phyloP scores from a whole-genome alignment of 2,329 filamentous ascomycete genomes.

The Pochonia chlamydosporia region DNA sequence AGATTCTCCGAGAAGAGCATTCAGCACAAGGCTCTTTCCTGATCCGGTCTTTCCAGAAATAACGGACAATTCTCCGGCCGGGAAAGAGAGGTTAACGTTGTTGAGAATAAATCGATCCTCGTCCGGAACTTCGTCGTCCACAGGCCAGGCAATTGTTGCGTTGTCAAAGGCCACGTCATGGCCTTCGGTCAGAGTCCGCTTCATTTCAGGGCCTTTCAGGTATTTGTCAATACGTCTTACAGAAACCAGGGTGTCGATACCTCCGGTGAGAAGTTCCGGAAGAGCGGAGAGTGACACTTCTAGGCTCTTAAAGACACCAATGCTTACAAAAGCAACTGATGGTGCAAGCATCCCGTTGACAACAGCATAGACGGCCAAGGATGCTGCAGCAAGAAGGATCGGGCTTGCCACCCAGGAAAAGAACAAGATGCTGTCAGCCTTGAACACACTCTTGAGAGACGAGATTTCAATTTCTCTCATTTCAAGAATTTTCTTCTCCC shows the following conservation, averaged over 20 bases:
- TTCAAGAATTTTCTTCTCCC: slow-evolving; percentile 62
- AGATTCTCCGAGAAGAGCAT: slow-evolving; percentile 69
- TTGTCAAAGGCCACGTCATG: slow-evolving; percentile 59
- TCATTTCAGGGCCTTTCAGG: slow-evolving; percentile 60
- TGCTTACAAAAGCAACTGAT: slow-evolving; percentile 73
- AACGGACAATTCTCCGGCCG: slow-evolving; percentile 62
- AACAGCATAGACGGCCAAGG: slow-evolving; percentile 62
- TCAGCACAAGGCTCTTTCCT: slow-evolving; percentile 70
- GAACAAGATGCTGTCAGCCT: slow-evolving; percentile 56
- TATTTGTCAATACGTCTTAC: slow-evolving; percentile 67
- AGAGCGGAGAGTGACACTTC: slow-evolving; percentile 66
- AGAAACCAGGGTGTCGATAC: slow-evolving; percentile 69
- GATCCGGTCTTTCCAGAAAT: slow-evolving; percentile 73
- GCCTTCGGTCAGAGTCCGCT: slow-evolving; percentile 45
- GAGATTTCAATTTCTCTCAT: slow-evolving; percentile 61
- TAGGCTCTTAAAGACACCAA: slow-evolving; percentile 68
- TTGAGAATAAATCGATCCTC: slow-evolving; percentile 59
- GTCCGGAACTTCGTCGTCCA: slow-evolving; percentile 52
- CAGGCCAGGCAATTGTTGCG: slow-evolving; percentile 69
- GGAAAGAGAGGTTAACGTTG: slow-evolving; percentile 61
- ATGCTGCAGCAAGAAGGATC: slow-evolving; percentile 65
- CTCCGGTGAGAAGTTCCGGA: slow-evolving; percentile 66
- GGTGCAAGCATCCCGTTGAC: slow-evolving; percentile 59
- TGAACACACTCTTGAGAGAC: slow-evolving; percentile 61
- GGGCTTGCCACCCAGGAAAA: slow-evolving; percentile 69